A percentile compares a stretch with the other conserved stretches of the same genome.
Conservation (phyloP, 1,284 basidiomycete genomes). For the Tilletia caries region DNA sequence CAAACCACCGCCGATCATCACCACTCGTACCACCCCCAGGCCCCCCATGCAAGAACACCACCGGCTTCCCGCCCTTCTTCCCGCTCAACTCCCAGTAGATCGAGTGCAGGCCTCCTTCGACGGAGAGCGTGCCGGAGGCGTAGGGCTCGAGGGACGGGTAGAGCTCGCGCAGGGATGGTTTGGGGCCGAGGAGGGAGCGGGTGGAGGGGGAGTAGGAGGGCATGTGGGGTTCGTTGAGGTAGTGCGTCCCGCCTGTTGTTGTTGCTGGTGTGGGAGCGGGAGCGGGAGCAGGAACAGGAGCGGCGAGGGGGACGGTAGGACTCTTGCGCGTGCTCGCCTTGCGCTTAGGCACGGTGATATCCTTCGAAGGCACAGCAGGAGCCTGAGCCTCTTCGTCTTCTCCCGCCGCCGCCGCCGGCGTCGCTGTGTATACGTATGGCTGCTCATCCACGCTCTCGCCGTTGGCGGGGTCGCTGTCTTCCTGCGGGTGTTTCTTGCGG, state of each 20-base stretch:
- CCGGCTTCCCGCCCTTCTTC: constrained; percentile 39
- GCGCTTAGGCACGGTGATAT: neutral
- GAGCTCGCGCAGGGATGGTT: constrained; percentile 26
- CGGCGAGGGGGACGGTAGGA: neutral
- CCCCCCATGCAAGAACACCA: constrained; percentile 48
- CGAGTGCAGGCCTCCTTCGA: constrained; percentile 28
- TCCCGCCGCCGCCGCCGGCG: neutral
- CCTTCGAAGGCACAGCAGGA: constrained; percentile 5
- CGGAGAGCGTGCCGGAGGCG: constrained; percentile 34
- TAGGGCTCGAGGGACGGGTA: constrained; percentile 44
- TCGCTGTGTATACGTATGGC: no score
- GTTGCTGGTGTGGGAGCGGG: neutral
- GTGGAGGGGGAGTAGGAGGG: constrained; percentile 11
- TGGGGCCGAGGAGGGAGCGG: constrained; percentile 33
- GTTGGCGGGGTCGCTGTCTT: no score
- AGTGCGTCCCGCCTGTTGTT: neutral
- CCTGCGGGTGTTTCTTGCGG: no score
- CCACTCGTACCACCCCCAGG: constrained; percentile 45
- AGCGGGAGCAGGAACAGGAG: neutral
- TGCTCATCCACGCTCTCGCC: no score
- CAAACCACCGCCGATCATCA: constrained; percentile 45
- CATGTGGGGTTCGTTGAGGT: neutral
- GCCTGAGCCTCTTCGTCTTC: neutral
- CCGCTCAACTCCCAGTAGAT: constrained; percentile 46
- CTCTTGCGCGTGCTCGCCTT: neutral